Evolutionary conservation across 1,139 yeast genomes (phyloP).

Genomic region (Kurtzmaniella quercitrusa): DNA sequence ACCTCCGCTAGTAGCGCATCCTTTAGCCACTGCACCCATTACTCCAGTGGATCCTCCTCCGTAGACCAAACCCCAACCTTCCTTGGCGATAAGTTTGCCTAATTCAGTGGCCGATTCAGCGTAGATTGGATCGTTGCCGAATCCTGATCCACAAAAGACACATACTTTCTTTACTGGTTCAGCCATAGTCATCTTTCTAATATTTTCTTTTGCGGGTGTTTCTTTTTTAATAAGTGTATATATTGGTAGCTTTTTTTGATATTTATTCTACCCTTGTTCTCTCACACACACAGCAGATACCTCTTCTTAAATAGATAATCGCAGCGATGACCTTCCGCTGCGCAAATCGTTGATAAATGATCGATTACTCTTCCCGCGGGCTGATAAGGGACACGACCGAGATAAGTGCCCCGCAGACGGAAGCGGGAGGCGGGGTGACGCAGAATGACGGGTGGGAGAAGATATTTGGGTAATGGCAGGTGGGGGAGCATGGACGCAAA

Average conservation of each 20-base stretch:
- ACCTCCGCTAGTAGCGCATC: constrained; percentile 63
- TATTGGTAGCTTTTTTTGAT: background rate
- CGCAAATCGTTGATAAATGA: background rate
- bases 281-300: background rate
- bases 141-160: constrained; percentile 84
- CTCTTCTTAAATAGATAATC: background rate
- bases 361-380: background rate
- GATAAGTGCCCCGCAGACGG: constrained; percentile 1
- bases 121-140: constrained; percentile 54
- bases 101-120: constrained; percentile 53
- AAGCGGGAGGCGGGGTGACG: background rate
- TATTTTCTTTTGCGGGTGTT: background rate
- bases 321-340: background rate
- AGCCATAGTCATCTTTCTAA: constrained; percentile 8
- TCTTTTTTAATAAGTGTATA: background rate
- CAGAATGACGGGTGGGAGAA: background rate
- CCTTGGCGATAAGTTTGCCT: constrained; percentile 55
- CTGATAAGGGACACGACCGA: background rate
- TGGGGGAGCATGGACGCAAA: too few species aligned
- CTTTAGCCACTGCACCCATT: constrained; percentile 83
- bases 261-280: background rate
- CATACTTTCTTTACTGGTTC: constrained; percentile 52
- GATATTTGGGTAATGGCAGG: too few species aligned
- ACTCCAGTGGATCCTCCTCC: constrained; percentile 90
- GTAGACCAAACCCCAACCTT: constrained; percentile 74